Evolutionary conservation across 2,329 filamentous ascomycete species (phyloP).

Genomic region (Aspergillus hortae): DNA sequence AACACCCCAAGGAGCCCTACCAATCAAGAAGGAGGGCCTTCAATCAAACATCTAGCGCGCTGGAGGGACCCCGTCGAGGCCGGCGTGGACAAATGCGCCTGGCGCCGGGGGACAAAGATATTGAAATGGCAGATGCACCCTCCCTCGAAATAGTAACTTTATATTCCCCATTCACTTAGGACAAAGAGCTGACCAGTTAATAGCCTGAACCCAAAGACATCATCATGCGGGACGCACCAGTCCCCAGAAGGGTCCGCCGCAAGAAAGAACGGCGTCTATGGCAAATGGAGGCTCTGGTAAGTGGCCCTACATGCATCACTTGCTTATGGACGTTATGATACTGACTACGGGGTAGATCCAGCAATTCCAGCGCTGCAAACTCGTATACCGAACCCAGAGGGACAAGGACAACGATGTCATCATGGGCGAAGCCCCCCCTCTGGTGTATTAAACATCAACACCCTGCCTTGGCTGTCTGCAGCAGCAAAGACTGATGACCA

Average conservation of each 20-base stretch:
- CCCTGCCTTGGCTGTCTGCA: not conserved
- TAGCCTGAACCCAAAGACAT: not conserved
- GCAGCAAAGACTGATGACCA: no score
- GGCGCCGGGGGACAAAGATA: not conserved
- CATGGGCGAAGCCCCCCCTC: not conserved
- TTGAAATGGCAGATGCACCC: not conserved
- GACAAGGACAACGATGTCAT: not conserved
- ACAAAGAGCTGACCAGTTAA: not conserved
- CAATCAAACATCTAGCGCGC: not conserved
- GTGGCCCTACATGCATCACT: not conserved
- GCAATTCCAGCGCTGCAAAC: no score
- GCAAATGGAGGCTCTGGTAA: not conserved
- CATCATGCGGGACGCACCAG: not conserved
- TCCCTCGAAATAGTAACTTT: not conserved
- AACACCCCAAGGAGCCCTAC: no score
- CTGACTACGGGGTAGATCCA: no score
- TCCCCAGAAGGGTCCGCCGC: not conserved
- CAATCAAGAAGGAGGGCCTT: not conserved
- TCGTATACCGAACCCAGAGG: not conserved
- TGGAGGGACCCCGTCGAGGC: not conserved
- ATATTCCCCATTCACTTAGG: not conserved
- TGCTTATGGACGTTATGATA: not conserved
- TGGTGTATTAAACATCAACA: not conserved
- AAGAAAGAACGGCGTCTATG: not conserved
- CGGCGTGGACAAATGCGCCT: not conserved